Conservation (phyloP, 345 rosid genomes). For the Sonneratia caseolaris region DNA sequence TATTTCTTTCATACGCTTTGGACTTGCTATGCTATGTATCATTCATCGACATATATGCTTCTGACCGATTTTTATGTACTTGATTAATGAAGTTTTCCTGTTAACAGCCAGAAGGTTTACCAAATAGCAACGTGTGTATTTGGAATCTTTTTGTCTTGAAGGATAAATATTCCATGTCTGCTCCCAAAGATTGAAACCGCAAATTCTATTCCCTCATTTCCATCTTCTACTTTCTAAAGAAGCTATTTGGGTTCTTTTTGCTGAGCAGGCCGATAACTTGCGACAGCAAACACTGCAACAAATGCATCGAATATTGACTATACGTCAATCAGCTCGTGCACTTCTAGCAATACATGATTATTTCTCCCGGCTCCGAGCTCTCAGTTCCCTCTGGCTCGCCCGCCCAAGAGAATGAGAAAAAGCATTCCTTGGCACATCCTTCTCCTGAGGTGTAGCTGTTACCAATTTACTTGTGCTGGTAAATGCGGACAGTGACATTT, state of each 20-base stretch:
- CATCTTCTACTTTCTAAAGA: neutral
- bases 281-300: conserved; percentile 91
- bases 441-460: neutral
- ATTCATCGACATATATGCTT: too few relatives aligned
- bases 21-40: too few relatives aligned
- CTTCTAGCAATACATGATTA: conserved; percentile 87
- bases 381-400: conserved; percentile 97
- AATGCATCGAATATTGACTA: conserved; percentile 80
- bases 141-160: too few relatives aligned
- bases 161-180: too few relatives aligned
- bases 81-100: too few relatives aligned
- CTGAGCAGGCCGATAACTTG: conserved; percentile 81
- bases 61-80: too few relatives aligned
- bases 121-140: too few relatives aligned
- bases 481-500: neutral
- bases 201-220: neutral
- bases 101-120: too few relatives aligned
- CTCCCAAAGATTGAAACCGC: too few relatives aligned
- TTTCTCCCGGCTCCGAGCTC: conserved; percentile 83
- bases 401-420: conserved; percentile 69
- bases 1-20: too few relatives aligned
- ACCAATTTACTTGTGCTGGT: neutral
- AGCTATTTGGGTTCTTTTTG: neutral
- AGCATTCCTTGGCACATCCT: neutral
- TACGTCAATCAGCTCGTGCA: conserved; percentile 91